These are phyloP conservation scores for Leccinum variabile DNA, from an alignment of 1,284 basidiomycete species.

Conservation along the genomic window DNA sequence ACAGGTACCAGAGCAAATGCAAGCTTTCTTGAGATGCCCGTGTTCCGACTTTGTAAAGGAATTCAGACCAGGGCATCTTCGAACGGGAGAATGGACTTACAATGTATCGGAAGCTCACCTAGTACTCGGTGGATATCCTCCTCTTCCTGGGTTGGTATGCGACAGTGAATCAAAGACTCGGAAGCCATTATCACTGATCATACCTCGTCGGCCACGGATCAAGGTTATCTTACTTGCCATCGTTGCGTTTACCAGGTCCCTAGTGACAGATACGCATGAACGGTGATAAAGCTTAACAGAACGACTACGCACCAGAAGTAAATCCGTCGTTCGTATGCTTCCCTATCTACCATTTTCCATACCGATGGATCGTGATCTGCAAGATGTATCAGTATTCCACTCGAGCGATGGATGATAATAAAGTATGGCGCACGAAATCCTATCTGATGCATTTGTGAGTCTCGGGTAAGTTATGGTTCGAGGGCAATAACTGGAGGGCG, in stretches of 20 bases:
- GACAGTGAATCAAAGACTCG: constrained; percentile 26
- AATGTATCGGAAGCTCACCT: constrained; percentile 45
- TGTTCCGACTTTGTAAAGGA: constrained; percentile 40
- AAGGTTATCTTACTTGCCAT: constrained; percentile 37
- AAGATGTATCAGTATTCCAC: constrained; percentile 8
- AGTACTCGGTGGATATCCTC: constrained; percentile 40
- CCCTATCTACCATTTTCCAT: constrained; percentile 51
- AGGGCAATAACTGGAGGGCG: constrained; percentile 41
- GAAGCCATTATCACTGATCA: constrained; percentile 29
- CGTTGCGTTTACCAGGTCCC: constrained; percentile 41
- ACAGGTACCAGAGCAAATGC: constrained; percentile 43
- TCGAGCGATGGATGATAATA: background rate
- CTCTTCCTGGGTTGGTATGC: constrained; percentile 45
- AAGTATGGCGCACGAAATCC: constrained; percentile 44
- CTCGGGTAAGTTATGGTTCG: background rate
- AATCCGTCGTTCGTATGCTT: constrained; percentile 51
- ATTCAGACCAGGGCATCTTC: constrained; percentile 4
- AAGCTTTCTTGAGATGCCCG: constrained; percentile 37
- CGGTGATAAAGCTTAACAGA: background rate
- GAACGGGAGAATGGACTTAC: constrained; percentile 35
- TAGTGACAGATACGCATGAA: background rate
- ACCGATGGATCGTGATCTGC: constrained; percentile 54
- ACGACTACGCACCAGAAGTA: constrained; percentile 46
- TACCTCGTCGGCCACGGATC: background rate
- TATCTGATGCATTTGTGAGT: constrained; percentile 36